A percentile compares a stretch with the other conserved stretches of the same genome.
Conservation (phyloP, 257 asterid genomes). For the Solanum etuberosum region DNA sequence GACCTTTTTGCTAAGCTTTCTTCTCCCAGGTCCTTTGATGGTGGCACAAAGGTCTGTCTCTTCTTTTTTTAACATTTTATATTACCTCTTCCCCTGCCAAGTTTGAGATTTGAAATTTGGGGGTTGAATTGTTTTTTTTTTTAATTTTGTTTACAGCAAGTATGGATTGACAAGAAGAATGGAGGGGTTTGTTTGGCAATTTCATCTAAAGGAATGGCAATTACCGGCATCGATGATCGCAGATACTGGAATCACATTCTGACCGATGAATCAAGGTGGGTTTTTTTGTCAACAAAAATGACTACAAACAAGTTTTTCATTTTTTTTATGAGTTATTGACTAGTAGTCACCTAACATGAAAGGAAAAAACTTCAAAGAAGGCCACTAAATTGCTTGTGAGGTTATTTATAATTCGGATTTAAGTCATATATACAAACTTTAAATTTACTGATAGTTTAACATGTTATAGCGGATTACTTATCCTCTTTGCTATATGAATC, state of each 20-base stretch:
- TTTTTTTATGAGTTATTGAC: neutral
- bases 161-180: conserved; percentile 72
- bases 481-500: neutral
- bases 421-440: neutral
- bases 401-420: neutral
- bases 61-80: neutral
- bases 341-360: neutral
- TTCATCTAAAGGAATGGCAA: conserved; percentile 63
- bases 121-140: neutral
- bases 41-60: conserved; percentile 63
- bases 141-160: conserved; percentile 28
- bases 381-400: neutral
- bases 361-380: neutral
- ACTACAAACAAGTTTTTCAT: neutral
- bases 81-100: too few relatives aligned
- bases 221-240: conserved; percentile 84
- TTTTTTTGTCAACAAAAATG: neutral
- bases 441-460: neutral
- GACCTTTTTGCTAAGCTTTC: conserved; percentile 53
- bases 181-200: conserved; percentile 73
- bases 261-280: conserved; percentile 71
- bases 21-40: conserved; percentile 40
- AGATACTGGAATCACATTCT: conserved; percentile 77
- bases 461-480: neutral
- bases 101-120: too few relatives aligned